Conservation (phyloP, 148 eudicot species). For the Suaeda aralocaspica region DNA sequence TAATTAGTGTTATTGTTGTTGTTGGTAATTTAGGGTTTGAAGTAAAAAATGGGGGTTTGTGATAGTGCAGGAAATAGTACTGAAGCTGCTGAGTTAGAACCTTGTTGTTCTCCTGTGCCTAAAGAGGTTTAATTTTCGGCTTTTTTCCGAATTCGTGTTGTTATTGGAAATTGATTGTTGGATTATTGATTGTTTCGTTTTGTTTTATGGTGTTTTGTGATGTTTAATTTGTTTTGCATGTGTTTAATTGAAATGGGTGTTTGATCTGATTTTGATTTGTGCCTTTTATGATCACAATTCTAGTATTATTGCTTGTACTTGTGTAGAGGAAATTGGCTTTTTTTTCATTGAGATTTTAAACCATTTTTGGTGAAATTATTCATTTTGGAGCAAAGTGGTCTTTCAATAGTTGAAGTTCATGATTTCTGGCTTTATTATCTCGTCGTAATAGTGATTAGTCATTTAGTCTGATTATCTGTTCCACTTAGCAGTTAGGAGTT, state of each 20-base stretch:
- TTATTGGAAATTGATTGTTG: background rate
- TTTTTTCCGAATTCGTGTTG: background rate
- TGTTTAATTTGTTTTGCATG: background rate
- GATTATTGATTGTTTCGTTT: background rate
- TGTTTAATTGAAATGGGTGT: background rate
- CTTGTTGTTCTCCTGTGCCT: slow-evolving; percentile 39
- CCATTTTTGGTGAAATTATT: no score
- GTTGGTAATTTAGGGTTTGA: slow-evolving; percentile 29
- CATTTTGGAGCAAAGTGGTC: no score
- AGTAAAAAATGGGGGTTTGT: slow-evolving; percentile 37
- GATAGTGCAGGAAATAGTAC: slow-evolving; percentile 31
- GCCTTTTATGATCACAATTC: no score
- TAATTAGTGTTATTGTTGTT: slow-evolving; percentile 6
- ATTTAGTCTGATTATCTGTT: background rate
- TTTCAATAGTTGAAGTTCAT: background rate
- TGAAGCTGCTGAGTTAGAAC: slow-evolving; percentile 41
- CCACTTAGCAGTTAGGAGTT: background rate
- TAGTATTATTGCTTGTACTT: no score
- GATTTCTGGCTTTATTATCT: background rate
- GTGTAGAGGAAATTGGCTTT: background rate
- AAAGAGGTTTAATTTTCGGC: slow-evolving; percentile 37
- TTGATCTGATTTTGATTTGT: background rate
- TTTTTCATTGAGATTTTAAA: no score
- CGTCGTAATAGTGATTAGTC: background rate
- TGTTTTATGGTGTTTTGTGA: background rate